phyloP scores from a whole-genome alignment of 106 monocot species.

The Iris macrosiphon region DNA sequence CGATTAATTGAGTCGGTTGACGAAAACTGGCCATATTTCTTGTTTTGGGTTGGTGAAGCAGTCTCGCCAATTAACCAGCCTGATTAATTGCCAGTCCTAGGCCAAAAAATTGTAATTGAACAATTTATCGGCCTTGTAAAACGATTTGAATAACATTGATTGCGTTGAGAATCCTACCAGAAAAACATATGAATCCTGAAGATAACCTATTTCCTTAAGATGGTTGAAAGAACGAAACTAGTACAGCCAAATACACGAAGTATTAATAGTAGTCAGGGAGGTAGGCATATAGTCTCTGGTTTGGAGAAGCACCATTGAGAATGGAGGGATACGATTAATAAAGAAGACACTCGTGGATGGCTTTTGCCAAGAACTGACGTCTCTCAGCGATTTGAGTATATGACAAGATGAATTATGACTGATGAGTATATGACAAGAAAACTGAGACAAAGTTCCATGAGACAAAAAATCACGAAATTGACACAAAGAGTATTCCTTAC shows the following conservation, averaged over 20 bases:
- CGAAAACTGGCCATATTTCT: too few relatives aligned
- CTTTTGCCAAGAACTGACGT: neutral
- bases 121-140: too few relatives aligned
- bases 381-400: neutral
- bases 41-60: too few relatives aligned
- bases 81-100: too few relatives aligned
- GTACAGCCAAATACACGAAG: neutral
- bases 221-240: neutral
- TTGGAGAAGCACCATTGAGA: neutral
- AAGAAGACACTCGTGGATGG: neutral
- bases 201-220: too few relatives aligned
- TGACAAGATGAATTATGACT: too few relatives aligned
- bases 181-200: too few relatives aligned
- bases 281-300: neutral
- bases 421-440: neutral
- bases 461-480: neutral
- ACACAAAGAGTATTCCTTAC: neutral
- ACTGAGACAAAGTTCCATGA: neutral
- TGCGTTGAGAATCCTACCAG: too few relatives aligned
- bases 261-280: neutral
- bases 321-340: neutral
- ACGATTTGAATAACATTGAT: too few relatives aligned
- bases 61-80: too few relatives aligned
- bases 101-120: too few relatives aligned
- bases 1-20: too few relatives aligned